Conservation (phyloP, 768 basidiomycete species). For the Daedaleopsis sinensis region DNA sequence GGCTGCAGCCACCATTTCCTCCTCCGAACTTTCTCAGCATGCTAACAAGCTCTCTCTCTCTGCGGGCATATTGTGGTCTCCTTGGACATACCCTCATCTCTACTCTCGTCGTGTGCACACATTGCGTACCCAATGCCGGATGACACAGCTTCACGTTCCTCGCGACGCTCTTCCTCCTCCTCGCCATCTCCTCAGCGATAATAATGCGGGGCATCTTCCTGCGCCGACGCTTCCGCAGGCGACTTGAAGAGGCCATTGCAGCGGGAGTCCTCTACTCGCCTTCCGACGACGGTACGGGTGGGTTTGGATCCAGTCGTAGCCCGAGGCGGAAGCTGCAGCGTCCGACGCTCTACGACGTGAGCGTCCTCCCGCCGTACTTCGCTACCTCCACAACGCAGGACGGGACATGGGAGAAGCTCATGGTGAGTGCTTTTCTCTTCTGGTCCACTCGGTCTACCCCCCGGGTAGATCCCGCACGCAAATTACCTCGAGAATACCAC, state of each 20-base stretch:
- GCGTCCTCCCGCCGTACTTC: constrained; percentile 34
- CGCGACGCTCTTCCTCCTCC: constrained; percentile 68
- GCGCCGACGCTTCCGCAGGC: constrained; percentile 58
- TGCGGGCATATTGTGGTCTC: not conserved
- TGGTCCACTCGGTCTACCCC: not conserved
- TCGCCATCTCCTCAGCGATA: constrained; percentile 65
- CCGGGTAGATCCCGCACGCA: no score
- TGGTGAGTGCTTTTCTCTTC: constrained; percentile 37
- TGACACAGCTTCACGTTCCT: constrained; percentile 66
- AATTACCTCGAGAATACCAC: no score
- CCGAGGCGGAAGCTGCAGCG: constrained; percentile 44
- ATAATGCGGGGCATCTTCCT: constrained; percentile 64
- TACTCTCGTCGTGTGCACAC: no score
- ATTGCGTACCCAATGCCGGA: not conserved
- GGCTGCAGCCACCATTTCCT: not conserved
- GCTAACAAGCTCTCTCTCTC: not conserved
- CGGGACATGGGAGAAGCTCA: constrained; percentile 49
- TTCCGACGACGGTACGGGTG: constrained; percentile 12
- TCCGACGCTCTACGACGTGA: constrained; percentile 54
- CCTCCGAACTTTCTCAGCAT: not conserved
- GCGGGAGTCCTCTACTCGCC: constrained; percentile 51
- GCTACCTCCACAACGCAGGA: constrained; percentile 29
- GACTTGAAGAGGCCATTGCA: constrained; percentile 55
- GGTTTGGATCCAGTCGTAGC: constrained; percentile 35
- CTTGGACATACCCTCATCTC: not conserved